A percentile compares a stretch with the other conserved stretches of the same genome.
phyloP scores from a whole-genome alignment of 257 asterid species.

The Salvia splendens region DNA sequence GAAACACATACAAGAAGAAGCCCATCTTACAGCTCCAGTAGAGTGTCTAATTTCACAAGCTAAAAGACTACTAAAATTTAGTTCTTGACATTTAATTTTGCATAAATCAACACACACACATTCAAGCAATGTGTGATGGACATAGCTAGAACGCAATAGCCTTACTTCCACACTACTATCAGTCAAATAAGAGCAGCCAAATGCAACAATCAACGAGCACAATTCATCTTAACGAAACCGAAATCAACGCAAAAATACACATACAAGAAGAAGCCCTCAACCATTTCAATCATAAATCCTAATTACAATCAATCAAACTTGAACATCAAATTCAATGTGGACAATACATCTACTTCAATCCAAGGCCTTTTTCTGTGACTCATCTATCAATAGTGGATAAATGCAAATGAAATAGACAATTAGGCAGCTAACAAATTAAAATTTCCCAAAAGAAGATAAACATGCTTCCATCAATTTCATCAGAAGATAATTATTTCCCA shows the following conservation, averaged over 20 bases:
- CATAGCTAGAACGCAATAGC: background rate
- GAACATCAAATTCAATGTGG: background rate
- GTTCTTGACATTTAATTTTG: background rate
- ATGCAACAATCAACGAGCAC: background rate
- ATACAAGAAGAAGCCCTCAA: background rate
- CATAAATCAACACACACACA: background rate
- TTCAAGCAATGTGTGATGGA: background rate
- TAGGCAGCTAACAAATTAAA: background rate
- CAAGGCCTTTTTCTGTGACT: background rate
- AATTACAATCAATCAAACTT: background rate
- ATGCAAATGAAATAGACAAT: background rate
- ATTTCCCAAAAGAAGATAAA: background rate
- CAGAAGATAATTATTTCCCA: background rate
- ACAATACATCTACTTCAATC: background rate
- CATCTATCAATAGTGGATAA: background rate
- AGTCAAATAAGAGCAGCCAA: constrained; percentile 1
- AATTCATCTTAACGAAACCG: background rate
- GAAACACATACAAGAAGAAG: background rate
- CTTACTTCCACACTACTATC: background rate
- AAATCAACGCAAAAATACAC: background rate
- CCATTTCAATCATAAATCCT: constrained; percentile 1
- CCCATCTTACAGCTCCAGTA: constrained; percentile 40
- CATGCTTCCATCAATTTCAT: constrained; percentile 4
- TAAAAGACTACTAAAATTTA: background rate
- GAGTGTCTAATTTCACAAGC: background rate